phyloP scores from a whole-genome alignment of 345 rosid species.

The Nasturtium officinale region DNA sequence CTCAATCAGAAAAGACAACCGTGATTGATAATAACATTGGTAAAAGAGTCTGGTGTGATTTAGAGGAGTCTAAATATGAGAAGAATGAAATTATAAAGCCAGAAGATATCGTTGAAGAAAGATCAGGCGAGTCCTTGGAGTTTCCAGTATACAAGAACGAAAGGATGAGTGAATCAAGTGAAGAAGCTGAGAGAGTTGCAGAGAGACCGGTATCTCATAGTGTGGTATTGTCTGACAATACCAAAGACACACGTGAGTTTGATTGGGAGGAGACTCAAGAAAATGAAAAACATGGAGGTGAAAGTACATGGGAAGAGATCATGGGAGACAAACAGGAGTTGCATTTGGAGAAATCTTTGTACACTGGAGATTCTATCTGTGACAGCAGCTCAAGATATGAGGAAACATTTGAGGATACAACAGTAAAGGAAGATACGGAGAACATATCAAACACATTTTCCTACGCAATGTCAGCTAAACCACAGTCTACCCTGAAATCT shows the following conservation, averaged over 20 bases:
- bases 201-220: conserved; percentile 24
- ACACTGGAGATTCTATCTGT: not conserved
- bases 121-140: conserved; percentile 23
- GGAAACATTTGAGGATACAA: conserved; percentile 20
- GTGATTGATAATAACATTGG: not conserved
- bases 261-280: conserved; percentile 25
- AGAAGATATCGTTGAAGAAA: conserved; percentile 17
- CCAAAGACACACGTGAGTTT: conserved; percentile 1
- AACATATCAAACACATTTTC: conserved; percentile 12
- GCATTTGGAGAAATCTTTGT: conserved; percentile 5
- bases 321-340: conserved; percentile 25
- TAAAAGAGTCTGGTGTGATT: not conserved
- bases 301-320: conserved; percentile 15
- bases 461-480: conserved; percentile 9
- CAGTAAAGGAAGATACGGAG: conserved; percentile 15
- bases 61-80: conserved; percentile 34
- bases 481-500: conserved; percentile 15
- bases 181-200: conserved; percentile 23
- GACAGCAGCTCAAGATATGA: conserved; percentile 32
- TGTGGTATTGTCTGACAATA: not conserved
- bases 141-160: conserved; percentile 23
- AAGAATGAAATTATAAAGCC: not conserved
- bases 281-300: conserved; percentile 18
- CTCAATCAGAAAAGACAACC: conserved; percentile 16
- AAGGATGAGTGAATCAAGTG: conserved; percentile 10